These are phyloP conservation scores for Xylaria sp. DNA, from an alignment of 2,329 filamentous ascomycete genomes.

Conservation along the genomic window DNA sequence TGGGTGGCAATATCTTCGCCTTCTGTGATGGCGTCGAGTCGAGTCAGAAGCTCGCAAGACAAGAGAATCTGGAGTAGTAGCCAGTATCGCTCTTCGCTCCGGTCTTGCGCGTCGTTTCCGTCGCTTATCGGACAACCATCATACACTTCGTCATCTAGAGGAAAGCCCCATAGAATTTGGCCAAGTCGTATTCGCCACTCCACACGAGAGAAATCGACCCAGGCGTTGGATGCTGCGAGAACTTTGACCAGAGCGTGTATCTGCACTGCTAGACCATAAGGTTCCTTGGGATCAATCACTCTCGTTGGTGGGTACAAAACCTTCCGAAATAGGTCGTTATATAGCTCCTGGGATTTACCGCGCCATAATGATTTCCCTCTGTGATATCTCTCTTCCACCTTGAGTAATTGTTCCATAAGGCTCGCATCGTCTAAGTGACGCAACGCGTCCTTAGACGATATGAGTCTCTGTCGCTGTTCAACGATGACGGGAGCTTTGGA, in stretches of 20 bases:
- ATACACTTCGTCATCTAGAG: constrained; percentile 62
- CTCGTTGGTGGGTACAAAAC: constrained; percentile 67
- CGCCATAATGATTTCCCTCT: constrained; percentile 62
- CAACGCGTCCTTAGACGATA: constrained; percentile 63
- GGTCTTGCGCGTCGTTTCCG: constrained; percentile 59
- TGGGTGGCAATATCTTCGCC: constrained; percentile 66
- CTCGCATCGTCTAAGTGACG: constrained; percentile 64
- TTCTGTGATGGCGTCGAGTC: constrained; percentile 71
- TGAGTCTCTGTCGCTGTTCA: constrained; percentile 67
- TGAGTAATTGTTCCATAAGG: constrained; percentile 68
- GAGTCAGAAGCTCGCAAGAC: constrained; percentile 71
- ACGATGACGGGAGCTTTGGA: constrained; percentile 64
- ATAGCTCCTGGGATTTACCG: constrained; percentile 64
- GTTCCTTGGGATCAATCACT: constrained; percentile 67
- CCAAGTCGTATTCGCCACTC: constrained; percentile 80
- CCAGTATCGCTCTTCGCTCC: constrained; percentile 73
- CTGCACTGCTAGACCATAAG: constrained; percentile 73
- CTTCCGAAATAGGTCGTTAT: constrained; percentile 70
- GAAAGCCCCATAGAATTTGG: constrained; percentile 74
- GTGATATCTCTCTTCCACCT: constrained; percentile 65
- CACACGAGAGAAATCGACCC: constrained; percentile 78
- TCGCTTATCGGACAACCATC: constrained; percentile 64
- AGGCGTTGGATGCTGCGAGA: constrained; percentile 72
- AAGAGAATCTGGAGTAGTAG: constrained; percentile 72
- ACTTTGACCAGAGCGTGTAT: constrained; percentile 75